Evolutionary conservation across 805 yeast genomes (phyloP), one percentile per base, ranked within the genome.

Genomic region (Ogataea thermomethanolica): DNA sequence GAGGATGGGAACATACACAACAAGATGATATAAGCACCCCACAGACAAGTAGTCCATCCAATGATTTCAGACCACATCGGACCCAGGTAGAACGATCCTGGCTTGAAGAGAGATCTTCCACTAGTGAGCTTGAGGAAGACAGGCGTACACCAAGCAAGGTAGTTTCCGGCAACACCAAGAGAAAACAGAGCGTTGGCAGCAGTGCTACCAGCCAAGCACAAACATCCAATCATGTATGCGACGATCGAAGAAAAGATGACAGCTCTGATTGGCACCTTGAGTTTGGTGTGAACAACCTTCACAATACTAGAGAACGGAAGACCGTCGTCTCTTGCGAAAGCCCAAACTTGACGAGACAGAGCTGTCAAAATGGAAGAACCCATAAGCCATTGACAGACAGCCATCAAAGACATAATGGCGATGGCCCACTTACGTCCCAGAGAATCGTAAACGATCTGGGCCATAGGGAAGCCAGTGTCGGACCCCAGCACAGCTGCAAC

Each of bases 301-400:
- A 83, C 70, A 53, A 66, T 66, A 29, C 67, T 61, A 10, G 81
- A 70, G 46, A 79, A 65, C 7, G 90, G 90, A 41, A 83, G 68
- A 11, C 88, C 89, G 51, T 81, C 79, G 58, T 83, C 91, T 64
- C 91, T 74, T 29, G 86, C 79, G 59, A 81, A 79, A 1, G 88
- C 87, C 79, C 84, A 82, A 35, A 79, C 70, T 58, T 81, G 88
- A 59, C 89, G 73, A 5, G 85, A 79, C 6, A 76, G 71, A 8
- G 87, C 86, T 34, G 79, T 71, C 34, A 79, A 64, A 39, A 76
- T 70, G 3, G 83, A 76, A 17, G 76, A 69, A 12, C 84, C 83
- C 86, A 81, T 81, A 39, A 80, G 62, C 59, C 74, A 78, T 56
- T 80, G 86, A 15, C 84, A 78, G 45, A 70, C 55, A 8, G 79